Conservation (phyloP, 2,329 filamentous ascomycete genomes). For the Fusarium decemcellulare region DNA sequence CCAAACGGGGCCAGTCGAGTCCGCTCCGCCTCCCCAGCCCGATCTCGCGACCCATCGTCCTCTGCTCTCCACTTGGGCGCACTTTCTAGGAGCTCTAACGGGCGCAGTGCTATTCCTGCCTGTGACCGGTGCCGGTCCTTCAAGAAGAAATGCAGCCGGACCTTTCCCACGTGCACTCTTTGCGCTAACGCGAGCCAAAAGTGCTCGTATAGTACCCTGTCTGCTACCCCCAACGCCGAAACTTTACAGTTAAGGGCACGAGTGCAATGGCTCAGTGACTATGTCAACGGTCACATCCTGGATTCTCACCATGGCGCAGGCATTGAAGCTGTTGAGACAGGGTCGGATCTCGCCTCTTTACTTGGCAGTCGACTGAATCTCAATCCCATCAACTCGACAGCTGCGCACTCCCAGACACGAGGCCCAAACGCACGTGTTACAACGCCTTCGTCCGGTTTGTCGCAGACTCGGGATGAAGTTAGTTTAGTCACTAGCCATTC, state of each 20-base stretch:
- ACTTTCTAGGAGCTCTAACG: background rate
- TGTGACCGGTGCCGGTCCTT: slow-evolving; percentile 57
- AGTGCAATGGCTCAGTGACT: slow-evolving; percentile 34
- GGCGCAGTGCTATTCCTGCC: slow-evolving; percentile 19
- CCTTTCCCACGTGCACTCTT: slow-evolving; percentile 52
- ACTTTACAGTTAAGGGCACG: background rate
- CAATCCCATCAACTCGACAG: background rate
- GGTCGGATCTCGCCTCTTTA: slow-evolving; percentile 38
- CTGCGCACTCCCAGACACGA: background rate
- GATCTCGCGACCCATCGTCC: background rate
- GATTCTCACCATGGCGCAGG: slow-evolving; percentile 3
- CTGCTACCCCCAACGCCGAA: slow-evolving; percentile 39
- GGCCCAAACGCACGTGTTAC: background rate
- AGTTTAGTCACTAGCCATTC: background rate
- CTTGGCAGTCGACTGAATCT: slow-evolving; percentile 4
- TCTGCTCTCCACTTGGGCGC: background rate
- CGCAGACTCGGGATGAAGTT: background rate
- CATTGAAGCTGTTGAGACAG: slow-evolving; percentile 51
- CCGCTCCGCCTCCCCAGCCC: background rate
- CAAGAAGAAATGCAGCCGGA: slow-evolving; percentile 59
- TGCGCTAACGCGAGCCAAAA: slow-evolving; percentile 52
- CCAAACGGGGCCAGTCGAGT: background rate
- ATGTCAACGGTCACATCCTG: slow-evolving; percentile 49
- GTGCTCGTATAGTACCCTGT: slow-evolving; percentile 49
- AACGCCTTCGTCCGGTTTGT: background rate